A percentile compares a stretch with the other conserved stretches of the same genome.
phyloP scores from a whole-genome alignment of 257 asterid species.

The Petunia secreta region DNA sequence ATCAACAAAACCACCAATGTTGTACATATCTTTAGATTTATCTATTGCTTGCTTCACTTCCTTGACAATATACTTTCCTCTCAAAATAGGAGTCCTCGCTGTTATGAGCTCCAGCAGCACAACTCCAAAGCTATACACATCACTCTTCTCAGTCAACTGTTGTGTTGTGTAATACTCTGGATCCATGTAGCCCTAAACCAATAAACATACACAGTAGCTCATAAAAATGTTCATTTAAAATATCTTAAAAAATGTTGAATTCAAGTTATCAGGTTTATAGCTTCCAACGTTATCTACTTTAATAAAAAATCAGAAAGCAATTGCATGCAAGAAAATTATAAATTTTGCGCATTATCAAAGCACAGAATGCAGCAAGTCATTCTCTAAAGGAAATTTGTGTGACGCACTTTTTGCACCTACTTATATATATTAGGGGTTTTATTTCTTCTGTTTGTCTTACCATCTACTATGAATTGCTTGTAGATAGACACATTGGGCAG shows the following conservation, averaged over 20 bases:
- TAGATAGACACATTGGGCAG: no score
- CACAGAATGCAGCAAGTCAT: neutral
- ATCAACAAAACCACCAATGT: conserved; percentile 24
- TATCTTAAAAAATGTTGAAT: neutral
- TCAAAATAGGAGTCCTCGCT: conserved; percentile 25
- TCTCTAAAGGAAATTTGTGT: no score
- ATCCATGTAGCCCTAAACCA: conserved; percentile 30
- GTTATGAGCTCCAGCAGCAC: conserved; percentile 27
- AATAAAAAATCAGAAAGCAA: neutral
- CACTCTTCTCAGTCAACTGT: conserved; percentile 32
- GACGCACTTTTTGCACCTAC: no score
- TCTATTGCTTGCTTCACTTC: conserved; percentile 24
- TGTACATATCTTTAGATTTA: conserved; percentile 23
- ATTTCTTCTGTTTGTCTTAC: no score
- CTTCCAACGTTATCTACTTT: neutral
- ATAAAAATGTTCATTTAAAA: neutral
- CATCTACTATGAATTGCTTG: no score
- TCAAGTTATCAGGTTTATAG: neutral
- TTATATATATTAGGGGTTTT: no score
- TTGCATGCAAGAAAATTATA: neutral
- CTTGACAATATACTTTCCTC: conserved; percentile 28
- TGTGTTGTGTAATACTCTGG: conserved; percentile 34
- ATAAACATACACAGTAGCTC: neutral
- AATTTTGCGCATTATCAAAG: neutral
- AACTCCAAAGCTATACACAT: conserved; percentile 31